Evolutionary conservation across 305 asterid genomes (phyloP).

Genomic region (Fraxinus greggii): DNA sequence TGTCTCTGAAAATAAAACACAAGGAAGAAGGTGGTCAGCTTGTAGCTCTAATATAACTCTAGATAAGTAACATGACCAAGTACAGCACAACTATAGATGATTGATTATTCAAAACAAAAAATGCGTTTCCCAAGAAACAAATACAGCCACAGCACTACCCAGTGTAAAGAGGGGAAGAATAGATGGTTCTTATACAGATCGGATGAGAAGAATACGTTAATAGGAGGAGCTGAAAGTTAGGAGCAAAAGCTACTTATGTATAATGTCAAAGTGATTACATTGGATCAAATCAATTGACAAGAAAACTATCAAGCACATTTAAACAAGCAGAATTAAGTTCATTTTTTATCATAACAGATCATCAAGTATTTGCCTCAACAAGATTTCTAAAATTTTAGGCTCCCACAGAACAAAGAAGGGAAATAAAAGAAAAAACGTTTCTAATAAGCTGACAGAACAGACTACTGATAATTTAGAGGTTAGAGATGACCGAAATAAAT

Average conservation of each 20-base stretch:
- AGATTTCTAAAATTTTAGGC: not conserved
- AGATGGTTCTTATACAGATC: not conserved
- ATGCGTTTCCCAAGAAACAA: constrained; percentile 5
- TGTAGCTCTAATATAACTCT: not conserved
- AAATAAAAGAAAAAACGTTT: not conserved
- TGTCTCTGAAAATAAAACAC: constrained; percentile 49
- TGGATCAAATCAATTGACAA: constrained; percentile 4
- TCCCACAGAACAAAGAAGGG: not conserved
- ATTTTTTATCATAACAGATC: constrained; percentile 3
- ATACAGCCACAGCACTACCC: not conserved
- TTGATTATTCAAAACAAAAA: not conserved
- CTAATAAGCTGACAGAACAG: not conserved
- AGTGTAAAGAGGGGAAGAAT: not conserved
- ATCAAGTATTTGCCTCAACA: not conserved
- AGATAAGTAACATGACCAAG: constrained; percentile 9
- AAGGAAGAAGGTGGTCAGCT: constrained; percentile 25
- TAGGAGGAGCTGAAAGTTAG: not conserved
- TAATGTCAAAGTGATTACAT: constrained; percentile 9
- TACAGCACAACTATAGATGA: constrained; percentile 6
- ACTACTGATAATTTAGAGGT: not conserved
- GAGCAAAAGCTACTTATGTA: not conserved
- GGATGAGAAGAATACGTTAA: not conserved
- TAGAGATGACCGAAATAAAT: constrained; percentile 2
- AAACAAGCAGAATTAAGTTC: constrained; percentile 5
- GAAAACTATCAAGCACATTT: not conserved